Evolutionary conservation across 1,284 basidiomycete genomes (phyloP).

Genomic region (Neolentinus lepideus): DNA sequence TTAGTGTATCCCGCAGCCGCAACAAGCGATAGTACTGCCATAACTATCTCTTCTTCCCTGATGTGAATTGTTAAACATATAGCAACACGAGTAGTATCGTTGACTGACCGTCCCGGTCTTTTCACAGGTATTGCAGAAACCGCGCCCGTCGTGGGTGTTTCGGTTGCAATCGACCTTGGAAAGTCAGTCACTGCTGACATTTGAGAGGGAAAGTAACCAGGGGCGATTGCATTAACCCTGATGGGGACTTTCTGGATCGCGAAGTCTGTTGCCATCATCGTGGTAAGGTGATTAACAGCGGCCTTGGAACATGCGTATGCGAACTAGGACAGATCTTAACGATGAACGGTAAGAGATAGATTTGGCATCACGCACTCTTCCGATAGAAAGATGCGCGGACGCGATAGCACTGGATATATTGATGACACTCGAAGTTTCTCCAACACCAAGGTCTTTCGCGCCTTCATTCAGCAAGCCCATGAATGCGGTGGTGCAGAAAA

Average conservation of each 20-base stretch:
- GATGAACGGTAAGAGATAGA: too few species aligned
- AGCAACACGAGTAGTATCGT: background rate
- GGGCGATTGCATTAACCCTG: constrained; percentile 24
- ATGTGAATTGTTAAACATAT: background rate
- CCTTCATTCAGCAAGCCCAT: background rate
- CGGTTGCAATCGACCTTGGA: too few species aligned
- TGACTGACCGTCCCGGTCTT: background rate
- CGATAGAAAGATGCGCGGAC: background rate
- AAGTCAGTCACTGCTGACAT: constrained; percentile 10
- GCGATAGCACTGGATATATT: constrained; percentile 19
- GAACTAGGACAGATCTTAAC: constrained; percentile 13
- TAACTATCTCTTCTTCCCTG: constrained; percentile 22
- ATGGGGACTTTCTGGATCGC: constrained; percentile 21
- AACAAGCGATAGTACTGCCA: constrained; percentile 17
- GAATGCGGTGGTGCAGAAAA: background rate
- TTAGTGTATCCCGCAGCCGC: constrained; percentile 22
- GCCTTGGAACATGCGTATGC: constrained; percentile 26
- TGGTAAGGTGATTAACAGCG: constrained; percentile 23
- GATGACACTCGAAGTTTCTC: constrained; percentile 21
- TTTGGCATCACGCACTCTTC: background rate
- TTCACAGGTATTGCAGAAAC: background rate
- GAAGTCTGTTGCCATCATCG: constrained; percentile 24
- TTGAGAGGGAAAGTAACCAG: constrained; percentile 14
- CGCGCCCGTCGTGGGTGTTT: background rate
- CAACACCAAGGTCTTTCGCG: constrained; percentile 1